Base-by-base conservation (phyloP, 768 basidiomycete species). In the Coprinellus aureogranulatus region DNA sequence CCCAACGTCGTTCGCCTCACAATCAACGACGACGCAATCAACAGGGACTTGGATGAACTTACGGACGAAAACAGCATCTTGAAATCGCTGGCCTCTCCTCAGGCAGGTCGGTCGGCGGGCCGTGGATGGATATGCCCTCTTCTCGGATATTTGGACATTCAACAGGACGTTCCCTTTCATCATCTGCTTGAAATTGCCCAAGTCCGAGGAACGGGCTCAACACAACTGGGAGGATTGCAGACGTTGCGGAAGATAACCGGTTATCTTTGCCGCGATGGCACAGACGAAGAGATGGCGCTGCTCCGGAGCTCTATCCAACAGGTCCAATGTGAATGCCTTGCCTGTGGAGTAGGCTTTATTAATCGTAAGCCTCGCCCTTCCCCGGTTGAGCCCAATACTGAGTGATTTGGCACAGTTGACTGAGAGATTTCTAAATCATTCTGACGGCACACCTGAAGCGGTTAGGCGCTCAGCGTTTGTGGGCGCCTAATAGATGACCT, bases 81-180 rank as follows among this genome's bases (percentile, higher is more conserved):
- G 44, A 40, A 3, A 12, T 70, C 70, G 2, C 63, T 71, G 26
- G 62, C 67, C 10, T 61, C 57, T 3, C 66, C 68, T 9, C 31
- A 64, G 6, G 60, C 61, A 20, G 61, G 53, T 2, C 61, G 60
- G n/a, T 25, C 57, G 10, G 28, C 46, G 10, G 46, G n/a, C 9
- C 62, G 59, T 2, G 62, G 54, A 34, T 71, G 67, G 69, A 65
- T 73, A 30, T 71, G 68, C 50, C 67, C 70, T 2, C 62, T 64
- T 9, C 53, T 73, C 22, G 65, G 63, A 26, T 59, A 65, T 16
- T 48, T 73, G 4, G 57, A 62, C 44, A 39, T 70, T 23, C 63
- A 68, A 14, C 44, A 53, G 4, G 41, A 44, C 20, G 20, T 22
- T 8, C 16, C 41, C 14, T 22, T 22, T n/a, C 14, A 44, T 44